Evolutionary conservation across 2,329 filamentous ascomycete genomes (phyloP).

Genomic region (Volutella citrinella): DNA sequence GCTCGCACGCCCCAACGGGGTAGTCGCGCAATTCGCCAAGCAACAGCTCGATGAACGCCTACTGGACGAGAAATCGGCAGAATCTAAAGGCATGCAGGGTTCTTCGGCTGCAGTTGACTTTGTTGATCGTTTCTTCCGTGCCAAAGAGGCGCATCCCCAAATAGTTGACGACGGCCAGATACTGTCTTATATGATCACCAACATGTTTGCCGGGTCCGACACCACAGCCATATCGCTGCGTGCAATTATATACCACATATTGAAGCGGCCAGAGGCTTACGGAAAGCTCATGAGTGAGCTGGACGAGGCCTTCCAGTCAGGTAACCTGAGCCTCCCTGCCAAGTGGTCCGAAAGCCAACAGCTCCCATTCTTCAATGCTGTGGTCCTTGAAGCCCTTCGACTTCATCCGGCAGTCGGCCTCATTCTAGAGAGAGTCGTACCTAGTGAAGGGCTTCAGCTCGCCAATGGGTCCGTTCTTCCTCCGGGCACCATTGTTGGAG

Average conservation of each 20-base stretch:
- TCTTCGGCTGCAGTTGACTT: slow-evolving; percentile 9
- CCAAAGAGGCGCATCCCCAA: slow-evolving; percentile 16
- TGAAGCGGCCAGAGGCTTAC: slow-evolving; percentile 11
- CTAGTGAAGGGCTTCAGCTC: slow-evolving; percentile 4
- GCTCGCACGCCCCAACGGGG: slow-evolving; percentile 9
- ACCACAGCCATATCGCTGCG: slow-evolving; percentile 18
- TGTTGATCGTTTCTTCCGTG: slow-evolving; percentile 15
- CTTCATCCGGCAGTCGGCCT: slow-evolving; percentile 11
- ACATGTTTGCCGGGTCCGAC: slow-evolving; percentile 16
- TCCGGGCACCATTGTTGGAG: slow-evolving; percentile 9
- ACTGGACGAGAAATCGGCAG: slow-evolving; percentile 20
- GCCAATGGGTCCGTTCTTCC: slow-evolving; percentile 10
- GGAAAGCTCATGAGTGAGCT: slow-evolving; percentile 16
- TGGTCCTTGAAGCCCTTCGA: slow-evolving; percentile 14
- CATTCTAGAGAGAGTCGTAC: slow-evolving; percentile 14
- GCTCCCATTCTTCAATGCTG: slow-evolving; percentile 14
- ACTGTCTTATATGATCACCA: slow-evolving; percentile 19
- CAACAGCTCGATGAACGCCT: slow-evolving; percentile 11
- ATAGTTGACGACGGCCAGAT: slow-evolving; percentile 16
- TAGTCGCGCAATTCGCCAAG: slow-evolving; percentile 2
- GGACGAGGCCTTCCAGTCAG: slow-evolving; percentile 1
- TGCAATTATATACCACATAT: slow-evolving; percentile 11
- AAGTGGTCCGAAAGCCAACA: slow-evolving; percentile 16
- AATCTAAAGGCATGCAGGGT: slow-evolving; percentile 14
- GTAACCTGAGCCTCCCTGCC: slow-evolving; percentile 6